phyloP scores from a whole-genome alignment of 352 stramenopile genomes.

The Globisporangium yorkense region DNA sequence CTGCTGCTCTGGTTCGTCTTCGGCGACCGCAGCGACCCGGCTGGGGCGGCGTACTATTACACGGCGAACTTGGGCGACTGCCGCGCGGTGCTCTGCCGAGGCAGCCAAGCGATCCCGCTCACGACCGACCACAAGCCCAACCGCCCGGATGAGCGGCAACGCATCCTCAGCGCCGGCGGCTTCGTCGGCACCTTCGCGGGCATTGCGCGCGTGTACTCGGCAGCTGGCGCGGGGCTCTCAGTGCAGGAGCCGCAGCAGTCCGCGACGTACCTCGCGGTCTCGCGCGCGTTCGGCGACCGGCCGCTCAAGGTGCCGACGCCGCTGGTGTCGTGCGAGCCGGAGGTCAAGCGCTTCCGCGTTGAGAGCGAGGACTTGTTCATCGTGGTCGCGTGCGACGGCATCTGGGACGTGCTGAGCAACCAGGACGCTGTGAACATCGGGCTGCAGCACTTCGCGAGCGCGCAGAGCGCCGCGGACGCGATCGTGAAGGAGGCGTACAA shows the following conservation, averaged over 20 bases:
- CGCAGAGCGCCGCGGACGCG: slow-evolving; percentile 36
- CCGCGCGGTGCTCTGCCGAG: slow-evolving; percentile 49
- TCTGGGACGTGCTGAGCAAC: slow-evolving; percentile 60
- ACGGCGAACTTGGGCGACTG: slow-evolving; percentile 57
- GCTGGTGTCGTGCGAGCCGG: slow-evolving; percentile 49
- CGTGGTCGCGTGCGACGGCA: slow-evolving; percentile 50
- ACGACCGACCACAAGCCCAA: slow-evolving; percentile 58
- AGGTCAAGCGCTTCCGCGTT: slow-evolving; percentile 31
- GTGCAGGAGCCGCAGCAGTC: slow-evolving; percentile 20
- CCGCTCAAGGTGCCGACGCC: slow-evolving; percentile 37
- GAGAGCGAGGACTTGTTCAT: slow-evolving; percentile 44
- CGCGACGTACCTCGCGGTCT: slow-evolving; percentile 46
- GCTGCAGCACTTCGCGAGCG: slow-evolving; percentile 26
- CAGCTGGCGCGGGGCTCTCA: slow-evolving; percentile 27
- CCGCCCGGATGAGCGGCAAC: slow-evolving; percentile 33
- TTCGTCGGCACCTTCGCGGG: slow-evolving; percentile 43
- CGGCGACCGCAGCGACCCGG: slow-evolving; percentile 1
- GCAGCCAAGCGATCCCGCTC: slow-evolving; percentile 28
- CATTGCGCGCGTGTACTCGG: slow-evolving; percentile 48
- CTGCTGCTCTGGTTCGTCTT: slow-evolving; percentile 46
- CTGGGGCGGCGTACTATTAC: slow-evolving; percentile 39
- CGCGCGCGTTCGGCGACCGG: slow-evolving; percentile 53
- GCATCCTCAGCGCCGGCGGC: slow-evolving; percentile 43
- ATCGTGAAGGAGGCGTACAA: slow-evolving; percentile 53
- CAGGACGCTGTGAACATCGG: slow-evolving; percentile 51